Evolutionary conservation across 2,329 filamentous ascomycete genomes (phyloP).

Genomic region (Pseudovirgaria hyperparasitica): DNA sequence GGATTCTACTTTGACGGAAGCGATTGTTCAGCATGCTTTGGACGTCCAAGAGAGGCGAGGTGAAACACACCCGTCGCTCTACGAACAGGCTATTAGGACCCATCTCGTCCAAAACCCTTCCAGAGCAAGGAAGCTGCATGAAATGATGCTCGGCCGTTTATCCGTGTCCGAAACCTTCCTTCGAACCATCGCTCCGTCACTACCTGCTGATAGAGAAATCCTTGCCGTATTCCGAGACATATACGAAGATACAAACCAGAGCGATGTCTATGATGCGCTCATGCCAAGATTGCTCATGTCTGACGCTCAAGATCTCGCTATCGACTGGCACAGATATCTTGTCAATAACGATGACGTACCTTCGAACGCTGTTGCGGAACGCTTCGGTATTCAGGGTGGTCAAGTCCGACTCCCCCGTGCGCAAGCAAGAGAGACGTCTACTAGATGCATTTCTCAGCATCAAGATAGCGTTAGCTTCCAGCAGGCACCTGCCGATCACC

Average conservation of each 20-base stretch:
- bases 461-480: too few relatives aligned
- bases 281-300: conserved; percentile 2
- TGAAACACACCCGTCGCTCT: conserved; percentile 24
- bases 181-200: conserved; percentile 1
- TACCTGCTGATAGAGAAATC: conserved; percentile 3
- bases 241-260: conserved; percentile 23
- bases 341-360: conserved; percentile 1
- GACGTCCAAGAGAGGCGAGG: conserved; percentile 27
- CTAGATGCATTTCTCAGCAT: too few relatives aligned
- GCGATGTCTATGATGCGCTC: conserved; percentile 30
- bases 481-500: too few relatives aligned
- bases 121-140: conserved; percentile 2
- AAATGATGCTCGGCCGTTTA: conserved; percentile 1
- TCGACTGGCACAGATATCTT: conserved; percentile 2
- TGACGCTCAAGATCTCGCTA: background rate
- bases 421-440: too few relatives aligned
- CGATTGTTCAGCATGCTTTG: conserved; percentile 28
- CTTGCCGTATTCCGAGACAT: conserved; percentile 21
- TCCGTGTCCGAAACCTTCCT: conserved; percentile 1
- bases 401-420: too few relatives aligned
- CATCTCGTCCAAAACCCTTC: conserved; percentile 14
- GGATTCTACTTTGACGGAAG: conserved; percentile 18
- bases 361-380: too few relatives aligned
- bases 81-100: conserved; percentile 31
- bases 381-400: too few relatives aligned